Conservation (phyloP, 176 grass and related monocot species). For the Carex myosuroides region DNA sequence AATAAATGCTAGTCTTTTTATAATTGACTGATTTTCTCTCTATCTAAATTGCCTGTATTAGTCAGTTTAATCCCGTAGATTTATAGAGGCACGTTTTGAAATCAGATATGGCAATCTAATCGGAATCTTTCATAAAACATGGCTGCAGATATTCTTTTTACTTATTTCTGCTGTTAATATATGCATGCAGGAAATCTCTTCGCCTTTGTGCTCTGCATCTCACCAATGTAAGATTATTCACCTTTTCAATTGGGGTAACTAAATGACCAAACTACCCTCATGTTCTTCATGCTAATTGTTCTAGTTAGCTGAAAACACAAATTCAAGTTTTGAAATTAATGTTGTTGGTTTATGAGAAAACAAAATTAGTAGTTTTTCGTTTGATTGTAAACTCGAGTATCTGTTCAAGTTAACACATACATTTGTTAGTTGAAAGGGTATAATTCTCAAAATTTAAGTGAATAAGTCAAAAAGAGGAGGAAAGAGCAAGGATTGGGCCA, state of each 20-base stretch:
- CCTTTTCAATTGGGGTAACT: neutral
- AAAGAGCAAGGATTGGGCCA: neutral
- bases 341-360: neutral
- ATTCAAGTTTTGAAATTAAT: neutral
- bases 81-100: too few relatives aligned
- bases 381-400: neutral
- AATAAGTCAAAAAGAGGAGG: neutral
- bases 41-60: too few relatives aligned
- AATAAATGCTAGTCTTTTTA: too few relatives aligned
- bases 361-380: neutral
- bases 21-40: too few relatives aligned
- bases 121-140: neutral
- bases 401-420: neutral
- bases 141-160: neutral
- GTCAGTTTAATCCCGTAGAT: neutral
- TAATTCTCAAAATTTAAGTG: neutral
- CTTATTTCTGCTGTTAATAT: conserved; percentile 7
- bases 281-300: neutral
- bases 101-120: neutral
- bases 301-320: too few relatives aligned
- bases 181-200: conserved; percentile 90
- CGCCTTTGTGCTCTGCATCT: conserved; percentile 84
- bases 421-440: neutral
- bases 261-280: neutral
- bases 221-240: conserved; percentile 58